Percentiles rank a stretch among this genome's conserved stretches.
Evolutionary conservation across 305 asterid species (phyloP).

Genomic region (Fraxinus xanthoxyloides): DNA sequence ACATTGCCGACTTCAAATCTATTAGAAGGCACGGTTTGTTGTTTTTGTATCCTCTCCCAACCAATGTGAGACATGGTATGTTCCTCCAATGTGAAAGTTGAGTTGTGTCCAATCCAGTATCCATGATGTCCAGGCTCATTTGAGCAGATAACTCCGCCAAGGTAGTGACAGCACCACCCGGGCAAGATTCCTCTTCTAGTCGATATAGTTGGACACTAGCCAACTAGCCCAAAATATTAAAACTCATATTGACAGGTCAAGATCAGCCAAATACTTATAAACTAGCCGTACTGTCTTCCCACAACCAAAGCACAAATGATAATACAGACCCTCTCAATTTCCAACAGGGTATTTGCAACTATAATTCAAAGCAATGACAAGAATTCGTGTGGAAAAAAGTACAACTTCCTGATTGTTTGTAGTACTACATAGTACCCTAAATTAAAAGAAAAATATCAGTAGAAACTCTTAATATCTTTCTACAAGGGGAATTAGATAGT

Average conservation of each 20-base stretch:
- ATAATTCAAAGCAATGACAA: not conserved
- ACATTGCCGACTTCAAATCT: not conserved
- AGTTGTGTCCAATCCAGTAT: not conserved
- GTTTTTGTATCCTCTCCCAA: not conserved
- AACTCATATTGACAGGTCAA: not conserved
- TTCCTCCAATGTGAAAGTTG: not conserved
- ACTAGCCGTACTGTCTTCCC: not conserved
- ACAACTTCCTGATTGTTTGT: not conserved
- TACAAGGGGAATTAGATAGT: not conserved
- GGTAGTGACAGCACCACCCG: not conserved
- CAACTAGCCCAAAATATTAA: not conserved
- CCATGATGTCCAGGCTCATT: not conserved
- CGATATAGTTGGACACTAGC: not conserved
- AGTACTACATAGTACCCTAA: not conserved
- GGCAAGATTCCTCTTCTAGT: not conserved
- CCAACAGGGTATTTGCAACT: not conserved
- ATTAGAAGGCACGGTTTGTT: not conserved
- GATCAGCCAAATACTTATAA: not conserved
- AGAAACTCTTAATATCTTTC: not conserved
- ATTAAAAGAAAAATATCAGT: not conserved
- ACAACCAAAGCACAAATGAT: not conserved
- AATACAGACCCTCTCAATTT: not conserved
- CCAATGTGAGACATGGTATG: not conserved
- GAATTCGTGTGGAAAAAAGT: not conserved
- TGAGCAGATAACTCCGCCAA: not conserved